phyloP scores from a whole-genome alignment of 805 yeast species.

The Sugiyamaella chiloensis region DNA sequence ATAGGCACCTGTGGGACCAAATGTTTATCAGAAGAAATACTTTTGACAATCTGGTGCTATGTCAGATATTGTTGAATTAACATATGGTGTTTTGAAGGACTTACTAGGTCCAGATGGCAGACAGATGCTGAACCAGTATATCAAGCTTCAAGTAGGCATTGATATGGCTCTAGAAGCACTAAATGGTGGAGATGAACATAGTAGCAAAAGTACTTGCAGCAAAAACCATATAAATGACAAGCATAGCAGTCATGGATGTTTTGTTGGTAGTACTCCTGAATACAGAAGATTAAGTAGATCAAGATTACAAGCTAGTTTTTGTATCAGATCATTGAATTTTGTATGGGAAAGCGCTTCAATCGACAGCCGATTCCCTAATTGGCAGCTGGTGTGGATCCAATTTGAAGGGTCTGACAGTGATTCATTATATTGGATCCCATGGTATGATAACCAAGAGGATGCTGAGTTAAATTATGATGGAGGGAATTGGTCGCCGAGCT shows the following conservation, averaged over 20 bases:
- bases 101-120: no score
- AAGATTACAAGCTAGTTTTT: conserved; percentile 20
- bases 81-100: no score
- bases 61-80: no score
- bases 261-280: no score
- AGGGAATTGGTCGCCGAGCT: conserved; percentile 1
- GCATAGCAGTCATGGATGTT: no score
- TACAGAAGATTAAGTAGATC: conserved; percentile 18
- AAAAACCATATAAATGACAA: no score
- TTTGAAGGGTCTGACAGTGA: conserved; percentile 25
- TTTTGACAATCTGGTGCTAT: no score
- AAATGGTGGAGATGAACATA: no score
- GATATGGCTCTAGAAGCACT: conserved; percentile 5
- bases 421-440: conserved; percentile 22
- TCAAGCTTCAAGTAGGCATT: conserved; percentile 1
- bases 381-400: conserved; percentile 20
- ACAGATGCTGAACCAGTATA: no score
- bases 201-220: no score
- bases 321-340: conserved; percentile 17
- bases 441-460: conserved; percentile 18
- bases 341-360: conserved; percentile 27
- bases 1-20: no score
- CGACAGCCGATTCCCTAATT: background rate
- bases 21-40: no score
- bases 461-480: conserved; percentile 21